These are phyloP conservation scores for Beauveria bassiana DNA, from an alignment of 2,329 filamentous ascomycete genomes.

Conservation along the genomic window DNA sequence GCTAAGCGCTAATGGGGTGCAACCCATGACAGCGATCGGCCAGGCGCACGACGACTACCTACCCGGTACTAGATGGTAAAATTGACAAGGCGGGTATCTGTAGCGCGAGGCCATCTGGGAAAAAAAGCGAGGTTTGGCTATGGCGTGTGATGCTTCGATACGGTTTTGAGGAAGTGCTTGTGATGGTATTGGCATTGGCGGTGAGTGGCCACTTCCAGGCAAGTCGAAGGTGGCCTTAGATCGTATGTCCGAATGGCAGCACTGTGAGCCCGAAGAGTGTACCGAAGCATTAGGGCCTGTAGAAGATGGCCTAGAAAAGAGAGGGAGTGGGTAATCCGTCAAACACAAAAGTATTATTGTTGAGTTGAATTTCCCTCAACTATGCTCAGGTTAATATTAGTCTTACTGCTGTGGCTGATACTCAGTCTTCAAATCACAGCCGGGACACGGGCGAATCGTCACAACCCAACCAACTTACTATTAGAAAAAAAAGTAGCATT, in stretches of 20 bases:
- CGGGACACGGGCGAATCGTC: not conserved
- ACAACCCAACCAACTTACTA: not conserved
- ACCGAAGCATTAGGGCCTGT: too few species aligned
- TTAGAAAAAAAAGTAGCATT: not conserved
- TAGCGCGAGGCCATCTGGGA: not conserved
- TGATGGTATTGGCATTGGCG: too few species aligned
- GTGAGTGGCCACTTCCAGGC: not conserved
- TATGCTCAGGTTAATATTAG: too few species aligned
- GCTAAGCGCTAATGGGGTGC: constrained; percentile 7
- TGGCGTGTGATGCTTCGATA: too few species aligned
- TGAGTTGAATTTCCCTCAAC: too few species aligned
- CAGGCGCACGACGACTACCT: not conserved
- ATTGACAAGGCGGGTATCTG: not conserved
- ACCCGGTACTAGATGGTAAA: not conserved
- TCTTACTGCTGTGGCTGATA: not conserved
- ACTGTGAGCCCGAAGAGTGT: too few species aligned
- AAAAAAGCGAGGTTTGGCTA: not conserved
- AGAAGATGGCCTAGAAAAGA: too few species aligned
- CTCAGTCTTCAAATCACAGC: not conserved
- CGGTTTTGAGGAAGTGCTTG: too few species aligned
- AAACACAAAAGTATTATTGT: too few species aligned
- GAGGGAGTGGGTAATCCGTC: too few species aligned
- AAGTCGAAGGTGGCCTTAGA: too few species aligned
- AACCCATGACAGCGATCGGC: not conserved
- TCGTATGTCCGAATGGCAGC: too few species aligned